phyloP scores from a whole-genome alignment of 345 rosid genomes.

The Moricandia arvensis region DNA sequence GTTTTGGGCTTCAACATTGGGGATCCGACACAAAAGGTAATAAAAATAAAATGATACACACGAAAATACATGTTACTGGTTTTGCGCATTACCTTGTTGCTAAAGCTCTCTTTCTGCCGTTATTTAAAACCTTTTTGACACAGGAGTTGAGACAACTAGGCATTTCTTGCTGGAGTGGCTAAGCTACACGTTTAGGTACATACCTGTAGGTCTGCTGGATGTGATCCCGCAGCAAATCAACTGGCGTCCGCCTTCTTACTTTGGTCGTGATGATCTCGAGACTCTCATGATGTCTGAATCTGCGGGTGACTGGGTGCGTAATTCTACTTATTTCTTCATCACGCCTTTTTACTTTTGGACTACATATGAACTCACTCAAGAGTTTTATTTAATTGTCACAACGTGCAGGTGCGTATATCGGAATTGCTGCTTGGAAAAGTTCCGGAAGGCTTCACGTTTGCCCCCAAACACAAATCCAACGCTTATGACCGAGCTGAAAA shows the following conservation, averaged over 20 bases:
- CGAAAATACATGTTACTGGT: not conserved
- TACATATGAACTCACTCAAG: not conserved
- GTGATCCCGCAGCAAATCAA: conserved; percentile 75
- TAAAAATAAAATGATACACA: not conserved
- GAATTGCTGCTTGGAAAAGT: conserved; percentile 95
- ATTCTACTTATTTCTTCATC: no score
- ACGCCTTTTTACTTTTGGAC: not conserved
- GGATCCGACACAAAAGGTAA: conserved; percentile 90
- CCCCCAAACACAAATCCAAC: conserved; percentile 92
- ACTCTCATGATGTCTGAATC: conserved; percentile 92
- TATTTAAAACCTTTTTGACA: not conserved
- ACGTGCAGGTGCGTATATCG: conserved; percentile 68
- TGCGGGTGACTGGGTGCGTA: conserved; percentile 90
- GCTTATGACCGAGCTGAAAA: conserved; percentile 89
- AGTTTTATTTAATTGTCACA: not conserved
- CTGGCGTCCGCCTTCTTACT: conserved; percentile 94
- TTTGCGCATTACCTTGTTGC: not conserved
- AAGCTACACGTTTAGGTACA: conserved; percentile 77
- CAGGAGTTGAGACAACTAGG: conserved; percentile 89
- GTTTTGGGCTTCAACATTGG: conserved; percentile 90
- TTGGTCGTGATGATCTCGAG: conserved; percentile 94
- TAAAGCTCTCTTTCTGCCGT: conserved; percentile 1
- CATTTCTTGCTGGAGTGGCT: conserved; percentile 95
- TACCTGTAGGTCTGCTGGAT: conserved; percentile 86
- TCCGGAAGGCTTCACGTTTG: conserved; percentile 85